Conservation (phyloP, 75 land plant genomes). For the Isoetes taiwanensis region DNA sequence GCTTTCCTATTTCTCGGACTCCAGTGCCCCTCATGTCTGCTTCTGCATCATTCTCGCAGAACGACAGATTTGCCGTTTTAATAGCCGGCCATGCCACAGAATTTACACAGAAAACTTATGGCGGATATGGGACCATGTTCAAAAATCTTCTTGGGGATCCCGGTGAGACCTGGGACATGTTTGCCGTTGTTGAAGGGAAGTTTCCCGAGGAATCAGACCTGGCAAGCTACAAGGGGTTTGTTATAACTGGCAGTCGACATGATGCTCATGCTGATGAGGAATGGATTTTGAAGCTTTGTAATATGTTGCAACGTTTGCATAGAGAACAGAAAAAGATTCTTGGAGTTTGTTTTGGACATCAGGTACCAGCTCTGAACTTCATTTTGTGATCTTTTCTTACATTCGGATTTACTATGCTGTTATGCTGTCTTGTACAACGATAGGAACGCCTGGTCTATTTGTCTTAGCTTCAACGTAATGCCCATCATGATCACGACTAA, state of each 20-base stretch:
- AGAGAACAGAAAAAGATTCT: constrained; percentile 42
- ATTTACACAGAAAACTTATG: constrained; percentile 25
- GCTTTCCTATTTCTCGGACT: too few species aligned
- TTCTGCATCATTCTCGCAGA: too few species aligned
- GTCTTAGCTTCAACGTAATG: too few species aligned
- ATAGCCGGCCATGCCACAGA: constrained; percentile 22
- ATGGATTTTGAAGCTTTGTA: constrained; percentile 53
- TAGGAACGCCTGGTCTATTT: too few species aligned
- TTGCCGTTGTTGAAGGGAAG: constrained; percentile 31
- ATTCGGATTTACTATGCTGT: too few species aligned
- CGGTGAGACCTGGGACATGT: constrained; percentile 58
- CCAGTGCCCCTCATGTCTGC: too few species aligned
- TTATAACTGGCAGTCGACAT: constrained; percentile 67
- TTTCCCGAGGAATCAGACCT: constrained; percentile 45
- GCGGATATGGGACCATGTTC: constrained; percentile 62
- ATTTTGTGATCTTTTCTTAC: too few species aligned
- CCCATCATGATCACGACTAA: too few species aligned
- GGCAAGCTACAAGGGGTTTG: constrained; percentile 55
- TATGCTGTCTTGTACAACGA: too few species aligned
- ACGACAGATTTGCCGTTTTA: constrained; percentile 8
- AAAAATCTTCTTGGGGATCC: constrained; percentile 43
- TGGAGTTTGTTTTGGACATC: constrained; percentile 89
- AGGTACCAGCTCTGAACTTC: too few species aligned
- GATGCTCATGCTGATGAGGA: constrained; percentile 69
- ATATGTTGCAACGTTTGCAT: constrained; percentile 30